These are phyloP conservation scores for Xylaria sp. DNA, from an alignment of 2,329 filamentous ascomycete genomes.

Conservation along the genomic window DNA sequence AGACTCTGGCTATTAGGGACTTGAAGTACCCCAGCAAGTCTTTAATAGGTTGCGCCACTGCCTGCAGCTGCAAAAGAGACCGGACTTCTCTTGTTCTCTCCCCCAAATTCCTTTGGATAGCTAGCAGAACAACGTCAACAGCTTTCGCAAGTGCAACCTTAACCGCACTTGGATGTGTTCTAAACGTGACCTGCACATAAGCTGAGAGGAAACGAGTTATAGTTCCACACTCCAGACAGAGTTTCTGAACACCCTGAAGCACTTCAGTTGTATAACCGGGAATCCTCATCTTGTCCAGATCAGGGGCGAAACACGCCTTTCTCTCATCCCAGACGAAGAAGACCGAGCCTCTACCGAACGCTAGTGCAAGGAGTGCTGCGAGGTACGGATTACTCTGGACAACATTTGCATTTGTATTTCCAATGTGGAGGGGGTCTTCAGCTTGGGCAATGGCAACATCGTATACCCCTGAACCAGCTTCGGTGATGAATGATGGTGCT, in stretches of 20 bases:
- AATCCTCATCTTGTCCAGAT: constrained; percentile 51
- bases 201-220: constrained; percentile 48
- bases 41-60: constrained; percentile 49
- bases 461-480: constrained; percentile 67
- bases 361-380: constrained; percentile 64
- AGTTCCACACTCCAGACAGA: constrained; percentile 53
- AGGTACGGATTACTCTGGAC: constrained; percentile 54
- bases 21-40: constrained; percentile 56
- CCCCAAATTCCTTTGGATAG: constrained; percentile 54
- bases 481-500: constrained; percentile 63
- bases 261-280: constrained; percentile 59
- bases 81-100: constrained; percentile 43
- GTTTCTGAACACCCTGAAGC: constrained; percentile 49
- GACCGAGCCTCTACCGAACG: constrained; percentile 71
- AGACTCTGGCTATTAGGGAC: constrained; percentile 52
- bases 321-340: constrained; percentile 66
- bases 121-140: constrained; percentile 50
- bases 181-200: constrained; percentile 52
- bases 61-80: constrained; percentile 58
- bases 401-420: constrained; percentile 44
- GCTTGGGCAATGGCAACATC: constrained; percentile 60
- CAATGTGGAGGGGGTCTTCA: constrained; percentile 44
- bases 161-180: constrained; percentile 47
- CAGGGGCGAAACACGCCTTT: constrained; percentile 55
- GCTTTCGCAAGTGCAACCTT: constrained; percentile 56